phyloP scores from a whole-genome alignment of 176 grass and related monocot species.

The Dactylis glomerata region DNA sequence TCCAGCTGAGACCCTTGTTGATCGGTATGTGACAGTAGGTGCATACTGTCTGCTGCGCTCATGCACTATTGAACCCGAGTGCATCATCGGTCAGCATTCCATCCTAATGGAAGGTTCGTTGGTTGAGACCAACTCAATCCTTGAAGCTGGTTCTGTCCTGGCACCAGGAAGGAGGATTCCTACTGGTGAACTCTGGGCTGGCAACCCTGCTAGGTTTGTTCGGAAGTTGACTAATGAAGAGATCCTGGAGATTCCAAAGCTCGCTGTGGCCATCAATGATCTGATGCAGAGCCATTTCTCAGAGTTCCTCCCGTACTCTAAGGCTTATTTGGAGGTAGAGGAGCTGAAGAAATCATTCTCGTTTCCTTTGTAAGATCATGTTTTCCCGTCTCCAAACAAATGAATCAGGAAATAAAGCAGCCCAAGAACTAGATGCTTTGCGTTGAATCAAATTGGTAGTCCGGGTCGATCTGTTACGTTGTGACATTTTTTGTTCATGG shows the following conservation, averaged over 20 bases:
- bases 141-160: slow-evolving; percentile 92
- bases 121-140: slow-evolving; percentile 93
- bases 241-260: slow-evolving; percentile 91
- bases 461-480: background rate
- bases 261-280: slow-evolving; percentile 87
- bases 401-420: slow-evolving; percentile 43
- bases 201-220: slow-evolving; percentile 80
- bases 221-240: slow-evolving; percentile 89
- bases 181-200: slow-evolving; percentile 90
- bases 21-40: slow-evolving; percentile 90
- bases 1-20: slow-evolving; percentile 87
- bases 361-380: slow-evolving; percentile 51
- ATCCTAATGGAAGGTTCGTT: slow-evolving; percentile 98
- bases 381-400: background rate
- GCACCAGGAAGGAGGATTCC: slow-evolving; percentile 82
- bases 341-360: slow-evolving; percentile 75
- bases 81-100: slow-evolving; percentile 92
- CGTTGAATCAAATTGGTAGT: slow-evolving; percentile 36
- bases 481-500: slow-evolving; percentile 16
- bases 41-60: slow-evolving; percentile 81
- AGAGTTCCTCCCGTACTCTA: slow-evolving; percentile 93
- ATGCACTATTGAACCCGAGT: slow-evolving; percentile 97
- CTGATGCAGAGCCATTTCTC: slow-evolving; percentile 97
- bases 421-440: slow-evolving; percentile 35
- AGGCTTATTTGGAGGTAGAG: slow-evolving; percentile 92